Base-by-base conservation (phyloP, 768 basidiomycete species). In the Trametopsis cervina region DNA sequence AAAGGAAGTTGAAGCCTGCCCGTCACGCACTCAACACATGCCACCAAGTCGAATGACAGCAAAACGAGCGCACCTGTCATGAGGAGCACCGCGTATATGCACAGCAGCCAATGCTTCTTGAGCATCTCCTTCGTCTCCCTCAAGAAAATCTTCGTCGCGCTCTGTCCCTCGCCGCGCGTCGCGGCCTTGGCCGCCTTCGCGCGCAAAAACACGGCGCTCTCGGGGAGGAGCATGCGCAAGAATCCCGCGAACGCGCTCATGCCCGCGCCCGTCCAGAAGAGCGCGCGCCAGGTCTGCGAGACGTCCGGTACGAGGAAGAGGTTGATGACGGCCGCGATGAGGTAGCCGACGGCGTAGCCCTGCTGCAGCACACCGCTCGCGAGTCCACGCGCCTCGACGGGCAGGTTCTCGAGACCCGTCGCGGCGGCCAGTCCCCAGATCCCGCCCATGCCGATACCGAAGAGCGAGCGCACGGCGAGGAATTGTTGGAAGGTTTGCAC, bases 401-500 rank as follows among this genome's bases (percentile, higher is more conserved):
- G 93, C 9, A 95, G 74, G 61, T 89, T 93, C 63, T 96, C 93
- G 29, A 96, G 81, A 0, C 87, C 83, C 0, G 87, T 92, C 0
- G 89, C 75, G 1, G 87, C 72, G 0, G 89, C 77, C 24, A 91
- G 69, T 15, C 91, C 90, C 90, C 92, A 95, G 40, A 95, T 76
- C 0, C 89, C 89, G 26, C 89, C 89, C 89, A 92, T 90, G 0
- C 81, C 84, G 43, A 92, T 77, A 51, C 90, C 90, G 60, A 93
- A 94, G 38, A 96, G 72, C 1, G 83, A 77, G 4, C 93, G 77
- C 4, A 91, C 72, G 13, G 77, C 91, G 21, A 97, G 77, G 70
- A 98, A 98, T 52, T 84, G 73, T 0, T 51, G 25, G 67, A 79
- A 97, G 0, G 82, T 89, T 15, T 83, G 73, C 37, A 82, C 81